phyloP scores from a whole-genome alignment of 257 asterid species.

The Petunia secreta region DNA sequence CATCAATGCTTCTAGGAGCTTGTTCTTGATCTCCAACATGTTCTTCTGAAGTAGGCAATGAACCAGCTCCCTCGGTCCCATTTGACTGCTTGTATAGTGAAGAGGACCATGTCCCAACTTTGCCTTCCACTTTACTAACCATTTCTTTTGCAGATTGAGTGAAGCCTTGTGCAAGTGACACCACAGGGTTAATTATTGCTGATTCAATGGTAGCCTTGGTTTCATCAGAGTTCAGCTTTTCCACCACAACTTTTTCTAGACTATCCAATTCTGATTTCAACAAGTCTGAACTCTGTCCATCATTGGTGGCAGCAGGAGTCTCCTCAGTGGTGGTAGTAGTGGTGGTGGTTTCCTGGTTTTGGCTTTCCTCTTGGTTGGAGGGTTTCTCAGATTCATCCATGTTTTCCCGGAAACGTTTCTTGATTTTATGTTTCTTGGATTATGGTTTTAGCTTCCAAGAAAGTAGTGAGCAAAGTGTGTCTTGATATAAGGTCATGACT shows the following conservation, averaged over 20 bases:
- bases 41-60: constrained; percentile 35
- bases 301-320: not conserved
- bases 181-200: constrained; percentile 2
- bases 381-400: not conserved
- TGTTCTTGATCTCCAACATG: constrained; percentile 24
- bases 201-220: constrained; percentile 26
- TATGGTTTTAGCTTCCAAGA: not conserved
- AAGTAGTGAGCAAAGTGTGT: not conserved
- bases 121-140: constrained; percentile 22
- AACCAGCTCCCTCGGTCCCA: constrained; percentile 22
- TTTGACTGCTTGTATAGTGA: constrained; percentile 7
- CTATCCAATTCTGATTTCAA: not conserved
- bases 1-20: constrained; percentile 35
- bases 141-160: constrained; percentile 22
- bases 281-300: not conserved
- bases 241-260: not conserved
- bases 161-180: constrained; percentile 25
- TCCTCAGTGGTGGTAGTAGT: not conserved
- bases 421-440: not conserved
- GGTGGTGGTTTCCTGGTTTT: not conserved
- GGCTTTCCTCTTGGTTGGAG: not conserved
- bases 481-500: not conserved
- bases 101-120: constrained; percentile 30
- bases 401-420: not conserved
- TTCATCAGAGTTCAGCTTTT: not conserved